Evolutionary conservation across 352 stramenopile genomes (phyloP).

Genomic region (Saprolegnia parasitica): DNA sequence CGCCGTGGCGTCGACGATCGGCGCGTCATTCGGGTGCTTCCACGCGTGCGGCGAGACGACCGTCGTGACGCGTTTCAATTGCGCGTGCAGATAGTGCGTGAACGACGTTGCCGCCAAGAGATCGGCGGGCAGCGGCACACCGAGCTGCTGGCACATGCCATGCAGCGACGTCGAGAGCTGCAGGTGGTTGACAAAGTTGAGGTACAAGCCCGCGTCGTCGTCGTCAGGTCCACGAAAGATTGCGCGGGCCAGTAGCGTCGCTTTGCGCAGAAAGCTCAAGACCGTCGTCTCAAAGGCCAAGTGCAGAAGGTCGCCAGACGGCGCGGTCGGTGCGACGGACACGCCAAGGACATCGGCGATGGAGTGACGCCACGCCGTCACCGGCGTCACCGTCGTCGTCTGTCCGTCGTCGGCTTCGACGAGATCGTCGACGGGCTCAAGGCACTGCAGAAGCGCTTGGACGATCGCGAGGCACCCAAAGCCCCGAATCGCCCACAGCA

Average conservation of each 20-base stretch:
- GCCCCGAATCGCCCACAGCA: constrained; percentile 69
- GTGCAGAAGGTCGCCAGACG: constrained; percentile 51
- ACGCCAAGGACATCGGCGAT: background rate
- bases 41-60: background rate
- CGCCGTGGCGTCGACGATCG: constrained; percentile 40
- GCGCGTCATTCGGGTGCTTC: background rate
- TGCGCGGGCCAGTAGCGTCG: constrained; percentile 65
- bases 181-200: constrained; percentile 74
- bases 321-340: constrained; percentile 18
- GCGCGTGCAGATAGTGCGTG: background rate
- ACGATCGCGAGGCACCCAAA: constrained; percentile 75
- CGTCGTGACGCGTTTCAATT: background rate
- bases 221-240: constrained; percentile 77
- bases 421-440: constrained; percentile 41
- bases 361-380: background rate
- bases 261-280: constrained; percentile 68
- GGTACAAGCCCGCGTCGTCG: constrained; percentile 63
- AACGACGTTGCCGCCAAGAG: constrained; percentile 33
- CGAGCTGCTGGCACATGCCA: constrained; percentile 69
- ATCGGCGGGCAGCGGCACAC: constrained; percentile 56
- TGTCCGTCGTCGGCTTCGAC: constrained; percentile 29
- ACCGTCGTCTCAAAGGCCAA: constrained; percentile 70
- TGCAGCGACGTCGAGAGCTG: constrained; percentile 70
- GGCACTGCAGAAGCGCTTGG: constrained; percentile 67
- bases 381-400: background rate